These are phyloP conservation scores for Trichocladium antarcticum DNA, from an alignment of 495 filamentous ascomycete genomes.

Conservation along the genomic window DNA sequence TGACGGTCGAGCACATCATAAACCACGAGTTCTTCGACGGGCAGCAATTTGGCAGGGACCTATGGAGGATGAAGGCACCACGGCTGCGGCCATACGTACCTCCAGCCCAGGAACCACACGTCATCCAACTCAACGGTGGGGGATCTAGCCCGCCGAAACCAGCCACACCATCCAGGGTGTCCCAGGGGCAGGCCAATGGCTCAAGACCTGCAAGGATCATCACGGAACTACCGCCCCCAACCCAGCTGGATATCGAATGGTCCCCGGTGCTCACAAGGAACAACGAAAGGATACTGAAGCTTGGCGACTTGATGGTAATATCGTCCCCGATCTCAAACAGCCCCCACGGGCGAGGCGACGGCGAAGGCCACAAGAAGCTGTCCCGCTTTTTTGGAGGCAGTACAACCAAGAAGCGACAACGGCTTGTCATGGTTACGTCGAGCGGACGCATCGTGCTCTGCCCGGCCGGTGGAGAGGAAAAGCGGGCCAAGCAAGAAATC, in stretches of 20 bases:
- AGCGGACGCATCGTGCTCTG: slow-evolving; percentile 79
- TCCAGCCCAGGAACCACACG: slow-evolving; percentile 58
- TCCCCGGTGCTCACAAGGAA: slow-evolving; percentile 82
- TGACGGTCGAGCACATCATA: slow-evolving; percentile 95
- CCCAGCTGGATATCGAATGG: slow-evolving; percentile 97
- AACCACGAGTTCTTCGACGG: slow-evolving; percentile 97
- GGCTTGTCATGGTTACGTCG: slow-evolving; percentile 92
- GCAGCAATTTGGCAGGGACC: slow-evolving; percentile 65
- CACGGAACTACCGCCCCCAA: slow-evolving; percentile 90
- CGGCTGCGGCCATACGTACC: slow-evolving; percentile 78
- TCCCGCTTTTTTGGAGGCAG: slow-evolving; percentile 84
- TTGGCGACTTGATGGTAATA: slow-evolving; percentile 79
- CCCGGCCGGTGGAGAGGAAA: slow-evolving; percentile 90
- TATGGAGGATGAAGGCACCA: slow-evolving; percentile 90
- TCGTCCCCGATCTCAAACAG: slow-evolving; percentile 64
- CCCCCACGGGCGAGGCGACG: slow-evolving; percentile 47
- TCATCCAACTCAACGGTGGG: slow-evolving; percentile 65
- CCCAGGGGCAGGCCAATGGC: slow-evolving; percentile 31
- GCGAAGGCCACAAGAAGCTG: slow-evolving; percentile 63
- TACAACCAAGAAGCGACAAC: slow-evolving; percentile 81
- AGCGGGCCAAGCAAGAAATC: slow-evolving; percentile 85
- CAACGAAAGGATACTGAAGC: slow-evolving; percentile 89
- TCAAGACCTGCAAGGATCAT: slow-evolving; percentile 70
- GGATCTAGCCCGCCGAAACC: slow-evolving; percentile 40
- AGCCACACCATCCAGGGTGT: slow-evolving; percentile 29